Conservation (phyloP, 257 asterid genomes). For the Coffea canephora region DNA sequence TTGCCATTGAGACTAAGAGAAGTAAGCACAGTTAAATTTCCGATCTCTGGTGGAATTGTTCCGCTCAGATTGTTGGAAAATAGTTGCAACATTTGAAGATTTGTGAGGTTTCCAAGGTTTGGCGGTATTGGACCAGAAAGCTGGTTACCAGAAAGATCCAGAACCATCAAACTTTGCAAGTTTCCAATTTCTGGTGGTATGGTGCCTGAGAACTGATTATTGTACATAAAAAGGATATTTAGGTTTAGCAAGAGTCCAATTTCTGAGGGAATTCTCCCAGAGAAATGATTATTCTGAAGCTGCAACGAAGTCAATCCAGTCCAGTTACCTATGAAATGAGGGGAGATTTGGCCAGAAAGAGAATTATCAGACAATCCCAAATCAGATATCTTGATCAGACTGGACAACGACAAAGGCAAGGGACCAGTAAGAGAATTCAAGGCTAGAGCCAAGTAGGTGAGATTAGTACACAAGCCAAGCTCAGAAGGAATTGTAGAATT, state of each 20-base stretch:
- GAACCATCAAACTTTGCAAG: slow-evolving; percentile 24
- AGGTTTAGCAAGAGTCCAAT: slow-evolving; percentile 51
- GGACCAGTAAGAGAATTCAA: slow-evolving; percentile 46
- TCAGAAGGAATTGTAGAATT: slow-evolving; percentile 42
- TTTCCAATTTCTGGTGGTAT: slow-evolving; percentile 60
- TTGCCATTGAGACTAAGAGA: slow-evolving; percentile 48
- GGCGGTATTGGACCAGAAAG: slow-evolving; percentile 65
- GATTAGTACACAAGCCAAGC: slow-evolving; percentile 36
- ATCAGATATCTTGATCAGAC: slow-evolving; percentile 38
- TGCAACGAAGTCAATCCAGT: slow-evolving; percentile 56
- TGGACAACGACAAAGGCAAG: slow-evolving; percentile 68
- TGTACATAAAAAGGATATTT: slow-evolving; percentile 31
- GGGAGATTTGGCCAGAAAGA: slow-evolving; percentile 55
- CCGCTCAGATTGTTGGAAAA: slow-evolving; percentile 59
- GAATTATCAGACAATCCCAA: slow-evolving; percentile 64
- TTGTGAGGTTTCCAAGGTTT: slow-evolving; percentile 46
- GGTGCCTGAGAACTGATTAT: slow-evolving; percentile 53
- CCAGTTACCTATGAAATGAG: slow-evolving; percentile 51
- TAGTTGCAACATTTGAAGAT: slow-evolving; percentile 43
- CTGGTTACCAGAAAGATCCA: slow-evolving; percentile 53
- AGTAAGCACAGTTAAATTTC: slow-evolving; percentile 36
- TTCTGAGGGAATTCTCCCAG: slow-evolving; percentile 57
- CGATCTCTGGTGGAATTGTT: slow-evolving; percentile 53
- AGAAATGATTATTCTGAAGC: slow-evolving; percentile 52
- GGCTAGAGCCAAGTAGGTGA: slow-evolving; percentile 32